phyloP scores from a whole-genome alignment of 495 filamentous ascomycete genomes.

The Xylaria palmicola region DNA sequence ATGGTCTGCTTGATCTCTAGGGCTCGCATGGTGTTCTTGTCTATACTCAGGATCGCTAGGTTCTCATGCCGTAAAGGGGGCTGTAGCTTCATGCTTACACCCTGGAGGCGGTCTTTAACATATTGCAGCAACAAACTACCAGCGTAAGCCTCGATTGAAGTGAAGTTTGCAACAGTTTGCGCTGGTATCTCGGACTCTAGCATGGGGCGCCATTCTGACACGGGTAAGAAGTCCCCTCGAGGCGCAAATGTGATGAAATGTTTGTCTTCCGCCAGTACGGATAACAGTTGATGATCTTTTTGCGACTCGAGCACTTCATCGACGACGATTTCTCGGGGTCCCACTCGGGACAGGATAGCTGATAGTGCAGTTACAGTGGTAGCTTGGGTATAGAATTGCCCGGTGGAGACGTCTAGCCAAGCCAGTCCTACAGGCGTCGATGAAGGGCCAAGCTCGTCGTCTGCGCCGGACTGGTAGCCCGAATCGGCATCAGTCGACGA shows the following conservation, averaged over 20 bases:
- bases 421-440: constrained; percentile 69
- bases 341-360: constrained; percentile 77
- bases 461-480: not conserved
- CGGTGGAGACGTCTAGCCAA: constrained; percentile 94
- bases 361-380: constrained; percentile 69
- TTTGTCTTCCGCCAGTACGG: constrained; percentile 54
- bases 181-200: constrained; percentile 64
- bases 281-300: constrained; percentile 40
- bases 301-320: constrained; percentile 58
- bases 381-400: constrained; percentile 85
- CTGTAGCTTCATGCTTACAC: constrained; percentile 79
- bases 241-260: constrained; percentile 57
- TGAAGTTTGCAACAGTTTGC: constrained; percentile 40
- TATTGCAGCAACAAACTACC: constrained; percentile 79
- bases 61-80: constrained; percentile 70
- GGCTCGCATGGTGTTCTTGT: constrained; percentile 84
- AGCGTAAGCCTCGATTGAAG: constrained; percentile 58
- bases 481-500: constrained; percentile 9
- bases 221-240: constrained; percentile 46
- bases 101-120: constrained; percentile 73
- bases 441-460: constrained; percentile 9
- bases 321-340: constrained; percentile 81
- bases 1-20: constrained; percentile 86
- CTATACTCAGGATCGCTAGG: constrained; percentile 81
- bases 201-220: constrained; percentile 71